Percentiles rank a stretch among this genome's conserved stretches.
phyloP scores from a whole-genome alignment of 2,329 filamentous ascomycete species.

The Xylariomycetidae sp. region DNA sequence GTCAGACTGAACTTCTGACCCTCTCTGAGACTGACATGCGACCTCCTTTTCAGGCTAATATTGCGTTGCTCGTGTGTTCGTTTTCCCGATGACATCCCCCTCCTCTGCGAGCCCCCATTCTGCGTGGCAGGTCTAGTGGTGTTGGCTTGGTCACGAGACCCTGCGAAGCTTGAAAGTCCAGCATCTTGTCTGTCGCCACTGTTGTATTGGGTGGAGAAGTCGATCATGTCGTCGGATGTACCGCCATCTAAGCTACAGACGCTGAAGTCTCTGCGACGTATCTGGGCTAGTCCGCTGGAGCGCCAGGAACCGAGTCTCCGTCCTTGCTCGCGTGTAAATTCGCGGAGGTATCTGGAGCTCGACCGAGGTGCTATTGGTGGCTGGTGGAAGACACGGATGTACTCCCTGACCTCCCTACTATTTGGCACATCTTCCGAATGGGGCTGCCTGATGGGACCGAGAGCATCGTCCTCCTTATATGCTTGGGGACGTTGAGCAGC shows the following conservation, averaged over 20 bases:
- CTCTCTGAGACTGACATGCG: conserved; percentile 48
- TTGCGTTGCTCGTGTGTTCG: conserved; percentile 19
- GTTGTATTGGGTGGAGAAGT: conserved; percentile 19
- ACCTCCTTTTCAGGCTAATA: conserved; percentile 41
- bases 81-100: conserved; percentile 7
- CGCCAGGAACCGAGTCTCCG: conserved; percentile 3
- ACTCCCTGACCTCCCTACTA: conserved; percentile 22
- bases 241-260: conserved; percentile 25
- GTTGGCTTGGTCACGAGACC: conserved; percentile 4
- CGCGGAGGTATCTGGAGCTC: conserved; percentile 17
- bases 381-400: conserved; percentile 23
- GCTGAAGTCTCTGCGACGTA: conserved; percentile 14
- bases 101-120: conserved; percentile 4
- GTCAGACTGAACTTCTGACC: conserved; percentile 45
- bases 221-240: conserved; percentile 22
- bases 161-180: conserved; percentile 1
- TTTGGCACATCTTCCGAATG: conserved; percentile 16
- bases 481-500: conserved; percentile 7
- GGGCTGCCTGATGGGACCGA: conserved; percentile 8
- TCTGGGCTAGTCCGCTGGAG: conserved; percentile 5
- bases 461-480: conserved; percentile 17
- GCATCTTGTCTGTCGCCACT: conserved; percentile 6
- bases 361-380: conserved; percentile 19
- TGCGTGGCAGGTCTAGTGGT: background rate
- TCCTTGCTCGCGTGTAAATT: conserved; percentile 1